Evolutionary conservation across 78 protist species (phyloP), one percentile per base, ranked within the genome.

Genomic region (Chrysochromulina tobinii): DNA sequence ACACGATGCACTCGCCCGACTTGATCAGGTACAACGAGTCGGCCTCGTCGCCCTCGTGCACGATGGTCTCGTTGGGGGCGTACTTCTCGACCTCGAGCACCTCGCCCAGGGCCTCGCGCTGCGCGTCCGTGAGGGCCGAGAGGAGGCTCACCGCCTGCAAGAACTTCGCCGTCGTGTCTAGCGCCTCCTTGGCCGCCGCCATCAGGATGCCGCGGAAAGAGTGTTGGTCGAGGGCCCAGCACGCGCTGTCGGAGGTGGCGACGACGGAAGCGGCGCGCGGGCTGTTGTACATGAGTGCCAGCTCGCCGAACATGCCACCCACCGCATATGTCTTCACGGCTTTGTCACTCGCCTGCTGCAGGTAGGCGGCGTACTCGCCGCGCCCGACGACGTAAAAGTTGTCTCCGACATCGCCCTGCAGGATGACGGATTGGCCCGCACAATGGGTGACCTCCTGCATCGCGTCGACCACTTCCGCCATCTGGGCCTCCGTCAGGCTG

Each of bases 221-320:
- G 68, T 3, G 15, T 1, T 55, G 68, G 57, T 81, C 87, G 8
- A 81, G 68, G 50, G 61, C 87, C 87, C 87, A 81, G 55, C 21
- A n/a, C 38, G 12, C 1, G n/a, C 55, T 55, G 20, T 1, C 57
- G 20, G 54, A 2, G 48, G 15, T 9, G n/a, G 57, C 48, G 6
- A 21, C n/a, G 68, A 81, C 55, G n/a, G 55, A 27, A 12, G 87
- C 87, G 27, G 87, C 87, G 58, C 87, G 58, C 87, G 87, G 87
- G 51, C 51, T 5, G 87, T 81, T 38, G 87, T 81, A 81, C 68
- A 81, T 53, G 68, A 81, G 87, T 17, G 87, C 87, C 20, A 81
- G 87, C 61, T 81, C 87, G 87, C 87, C 87, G 55, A 81, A 81
- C 27, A 55, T 3, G 61, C 87, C 87, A 7, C 7, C 6, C 9